A percentile compares a stretch with the other conserved stretches of the same genome.
Conservation (phyloP, 2,329 filamentous ascomycete genomes). For the Tolypocladium tropicale region DNA sequence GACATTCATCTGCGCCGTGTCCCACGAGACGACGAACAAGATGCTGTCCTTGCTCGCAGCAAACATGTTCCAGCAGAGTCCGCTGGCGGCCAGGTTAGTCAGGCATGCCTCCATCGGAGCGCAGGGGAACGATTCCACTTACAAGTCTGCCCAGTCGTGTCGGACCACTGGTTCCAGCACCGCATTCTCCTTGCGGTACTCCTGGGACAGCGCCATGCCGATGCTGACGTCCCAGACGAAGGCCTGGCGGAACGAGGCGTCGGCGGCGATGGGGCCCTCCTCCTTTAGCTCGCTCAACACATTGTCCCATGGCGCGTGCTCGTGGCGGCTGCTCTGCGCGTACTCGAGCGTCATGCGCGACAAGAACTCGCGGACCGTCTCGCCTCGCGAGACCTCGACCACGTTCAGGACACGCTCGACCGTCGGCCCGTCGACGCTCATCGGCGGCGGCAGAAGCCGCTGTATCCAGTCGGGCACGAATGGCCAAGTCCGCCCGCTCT, state of each 20-base stretch:
- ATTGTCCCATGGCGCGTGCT: slow-evolving; percentile 24
- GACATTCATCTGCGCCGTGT: slow-evolving; percentile 27
- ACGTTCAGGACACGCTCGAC: slow-evolving; percentile 25
- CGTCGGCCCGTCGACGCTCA: slow-evolving; percentile 27
- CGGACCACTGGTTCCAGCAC: slow-evolving; percentile 18
- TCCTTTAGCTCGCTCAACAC: slow-evolving; percentile 20
- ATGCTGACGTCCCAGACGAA: slow-evolving; percentile 29
- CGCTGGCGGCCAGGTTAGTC: slow-evolving; percentile 11
- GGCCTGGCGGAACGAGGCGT: slow-evolving; percentile 24
- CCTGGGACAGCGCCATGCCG: slow-evolving; percentile 11
- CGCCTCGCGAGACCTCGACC: slow-evolving; percentile 11
- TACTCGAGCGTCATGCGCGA: slow-evolving; percentile 15
- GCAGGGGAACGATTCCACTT: slow-evolving; percentile 6
- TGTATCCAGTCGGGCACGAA: slow-evolving; percentile 26
- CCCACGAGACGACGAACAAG: slow-evolving; percentile 27
- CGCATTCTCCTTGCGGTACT: slow-evolving; percentile 9
- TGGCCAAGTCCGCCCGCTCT: slow-evolving; percentile 24
- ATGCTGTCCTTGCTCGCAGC: slow-evolving; percentile 21
- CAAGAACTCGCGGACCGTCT: slow-evolving; percentile 18
- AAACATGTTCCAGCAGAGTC: slow-evolving; percentile 28
- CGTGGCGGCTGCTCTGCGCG: slow-evolving; percentile 12
- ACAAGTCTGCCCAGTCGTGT: slow-evolving; percentile 29
- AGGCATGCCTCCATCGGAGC: too few relatives aligned
- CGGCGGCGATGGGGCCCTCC: slow-evolving; percentile 18
- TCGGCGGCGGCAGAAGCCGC: slow-evolving; percentile 20